Evolutionary conservation across 768 basidiomycete species (phyloP).

Genomic region (Lentinula sp.): DNA sequence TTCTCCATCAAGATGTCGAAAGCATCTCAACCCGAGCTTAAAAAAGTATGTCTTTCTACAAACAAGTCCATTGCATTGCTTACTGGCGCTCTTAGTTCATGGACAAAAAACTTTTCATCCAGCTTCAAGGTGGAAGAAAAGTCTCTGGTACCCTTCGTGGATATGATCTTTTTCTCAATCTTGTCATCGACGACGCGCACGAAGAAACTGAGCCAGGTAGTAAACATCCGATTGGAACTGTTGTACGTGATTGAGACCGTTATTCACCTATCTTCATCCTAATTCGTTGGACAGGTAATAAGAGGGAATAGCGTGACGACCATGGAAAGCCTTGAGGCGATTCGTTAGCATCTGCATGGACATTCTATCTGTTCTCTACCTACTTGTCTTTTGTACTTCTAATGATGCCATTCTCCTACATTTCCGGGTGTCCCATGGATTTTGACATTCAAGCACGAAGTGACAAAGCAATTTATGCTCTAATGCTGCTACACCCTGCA

Average conservation of each 20-base stretch:
- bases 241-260: conserved; percentile 49
- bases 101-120: conserved; percentile 96
- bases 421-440: neutral
- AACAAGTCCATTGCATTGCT: conserved; percentile 6
- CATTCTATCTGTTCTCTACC: conserved; percentile 1
- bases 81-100: conserved; percentile 64
- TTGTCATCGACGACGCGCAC: conserved; percentile 92
- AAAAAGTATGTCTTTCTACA: conserved; percentile 64
- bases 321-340: conserved; percentile 82
- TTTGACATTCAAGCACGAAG: no score
- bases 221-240: conserved; percentile 87
- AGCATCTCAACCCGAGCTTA: conserved; percentile 94
- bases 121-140: conserved; percentile 92
- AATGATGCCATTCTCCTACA: neutral
- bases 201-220: conserved; percentile 90
- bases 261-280: conserved; percentile 2
- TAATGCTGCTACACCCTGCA: no score
- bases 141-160: conserved; percentile 93
- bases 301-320: conserved; percentile 95
- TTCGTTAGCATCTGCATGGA: conserved; percentile 22
- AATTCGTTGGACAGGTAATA: conserved; percentile 60
- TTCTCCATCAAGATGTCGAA: conserved; percentile 63
- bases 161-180: conserved; percentile 97
- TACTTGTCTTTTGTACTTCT: neutral
- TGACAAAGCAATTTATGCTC: no score